Base-by-base conservation (phyloP, 768 basidiomycete species). In the Phaeolepiota aurea region DNA sequence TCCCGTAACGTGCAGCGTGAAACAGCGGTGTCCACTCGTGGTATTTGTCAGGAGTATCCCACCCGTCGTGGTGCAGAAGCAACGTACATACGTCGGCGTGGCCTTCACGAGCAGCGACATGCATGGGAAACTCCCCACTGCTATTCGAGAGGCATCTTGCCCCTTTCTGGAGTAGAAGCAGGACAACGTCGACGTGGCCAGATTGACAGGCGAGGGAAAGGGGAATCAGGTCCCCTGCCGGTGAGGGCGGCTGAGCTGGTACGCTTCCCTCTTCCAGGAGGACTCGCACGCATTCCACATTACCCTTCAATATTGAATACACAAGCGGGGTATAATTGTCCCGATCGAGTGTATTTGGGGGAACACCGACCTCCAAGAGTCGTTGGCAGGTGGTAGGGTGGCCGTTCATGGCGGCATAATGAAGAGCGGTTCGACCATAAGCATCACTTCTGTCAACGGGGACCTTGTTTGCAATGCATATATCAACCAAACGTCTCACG, bases 1-100 rank as follows among this genome's bases (percentile, higher is more conserved):
- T 84, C 1, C 93, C 92, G 46, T 90, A 83, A 25, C 89, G 82
- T 3, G 92, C 84, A 2, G 96, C 91, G 59, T 98, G 93, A 54
- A 93, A 91, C 32, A 98, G 71, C 18, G 96, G 96, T 4, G 93
- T 98, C 91, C 94, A 97, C 57, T 96, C 90, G 55, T 94, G 87
- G 60, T 94, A 98, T 62, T 93, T 98, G 71, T 99, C 96, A 1
- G 83, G 80, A 5, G 76, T 71, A 59, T 89, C 90, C 79, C 82
- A 89, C 28, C 81, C 89, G 37, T 78, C 82, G 30, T 77, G 77
- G 20, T 67, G 67, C 3, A 91, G 64, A 22, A 99, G 75, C 4
- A 90, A 60, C 43, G 64, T 71, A 57, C 93, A 94, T 14, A 96
- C 77, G n/a, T 81, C 76, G 5, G 74, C 74, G 47, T 96, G 92